Conservation (phyloP, 805 yeast genomes). For the Pichia gijzeniarum region DNA sequence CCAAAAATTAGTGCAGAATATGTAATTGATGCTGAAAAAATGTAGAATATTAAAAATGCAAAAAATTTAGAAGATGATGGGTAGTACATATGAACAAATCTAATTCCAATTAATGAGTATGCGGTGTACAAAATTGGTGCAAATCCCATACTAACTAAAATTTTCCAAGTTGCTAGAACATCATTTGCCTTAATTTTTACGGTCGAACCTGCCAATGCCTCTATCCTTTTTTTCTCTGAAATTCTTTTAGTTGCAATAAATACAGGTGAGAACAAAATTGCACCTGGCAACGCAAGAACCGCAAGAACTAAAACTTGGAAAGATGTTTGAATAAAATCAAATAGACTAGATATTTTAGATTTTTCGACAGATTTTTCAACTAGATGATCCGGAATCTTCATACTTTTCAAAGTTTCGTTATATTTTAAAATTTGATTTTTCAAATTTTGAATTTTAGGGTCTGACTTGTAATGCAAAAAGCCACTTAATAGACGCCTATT, state of each 20-base stretch:
- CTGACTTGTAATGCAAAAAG: conserved; percentile 64
- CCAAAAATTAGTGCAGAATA: conserved; percentile 90
- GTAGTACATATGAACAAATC: conserved; percentile 24
- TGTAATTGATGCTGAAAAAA: conserved; percentile 66
- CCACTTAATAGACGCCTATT: conserved; percentile 83
- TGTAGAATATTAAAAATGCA: conserved; percentile 43
- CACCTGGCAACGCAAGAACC: conserved; percentile 79
- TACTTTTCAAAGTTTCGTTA: conserved; percentile 48
- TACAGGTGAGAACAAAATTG: conserved; percentile 79
- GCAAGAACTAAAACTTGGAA: conserved; percentile 50
- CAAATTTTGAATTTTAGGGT: conserved; percentile 57
- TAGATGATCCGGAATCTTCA: conserved; percentile 50
- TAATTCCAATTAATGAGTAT: conserved; percentile 62
- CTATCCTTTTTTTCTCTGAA: conserved; percentile 63
- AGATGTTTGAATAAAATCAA: conserved; percentile 21
- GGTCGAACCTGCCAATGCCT: conserved; percentile 78
- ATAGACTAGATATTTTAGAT: conserved; percentile 20
- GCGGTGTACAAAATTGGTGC: conserved; percentile 82
- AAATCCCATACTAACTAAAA: conserved; percentile 77
- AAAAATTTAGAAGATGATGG: conserved; percentile 19
- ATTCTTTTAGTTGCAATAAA: conserved; percentile 71
- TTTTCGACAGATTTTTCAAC: conserved; percentile 40
- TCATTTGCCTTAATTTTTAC: conserved; percentile 91
- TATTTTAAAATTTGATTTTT: conserved; percentile 61
- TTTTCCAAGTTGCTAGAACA: conserved; percentile 96